Base-by-base conservation (phyloP, 2,329 filamentous ascomycete genomes). In the Calonectria leucothoes region DNA sequence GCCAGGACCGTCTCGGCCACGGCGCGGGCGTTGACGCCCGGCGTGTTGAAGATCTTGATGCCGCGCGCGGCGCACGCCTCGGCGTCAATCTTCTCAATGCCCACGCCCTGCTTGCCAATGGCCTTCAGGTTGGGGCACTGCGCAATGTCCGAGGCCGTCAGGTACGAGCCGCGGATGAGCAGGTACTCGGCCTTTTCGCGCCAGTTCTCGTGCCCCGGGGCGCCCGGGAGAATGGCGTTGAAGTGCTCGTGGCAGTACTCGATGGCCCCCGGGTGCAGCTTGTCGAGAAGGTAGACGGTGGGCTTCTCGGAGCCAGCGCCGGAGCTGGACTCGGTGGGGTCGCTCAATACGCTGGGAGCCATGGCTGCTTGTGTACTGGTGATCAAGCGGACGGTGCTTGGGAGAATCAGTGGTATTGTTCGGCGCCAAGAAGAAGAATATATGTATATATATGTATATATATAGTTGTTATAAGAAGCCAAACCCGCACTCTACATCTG, bases 71-170 rank as follows among this genome's bases (percentile, higher is more conserved):
- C 74, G 66, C 86, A 87, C 4, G 87, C 86, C 0, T 77, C 77
- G 15, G 78, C 76, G 67, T 88, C 86, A 37, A 87, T 87, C 67
- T 86, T 87, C 70, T 88, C 86, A 45, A 87, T 84, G 0, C 87
- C 87, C 11, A 87, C 86, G 1, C 87, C 87, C 37, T 88, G 87
- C 77, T 88, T 88, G 69, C 85, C 85, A 42, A 88, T 84, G 3
- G 86, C 86, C 12, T 81, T 75, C 0, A 89, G 79, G 7, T 83
- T 84, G 0, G 81, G 83, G 35, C 81, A 82, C 1, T 79, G 76
- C 6, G 80, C 79, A 29, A 88, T 75, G 48, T 87, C 86, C 3
- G 84, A 79, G 5, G 83, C 84, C 0, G 83, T 84, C 14, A 88
- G 55, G 11, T 78, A 77, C 0, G 84, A 85, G 0, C 81, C 79